Base-by-base conservation (phyloP, 306 rosid genomes). In the Sicyos baderoa region DNA sequence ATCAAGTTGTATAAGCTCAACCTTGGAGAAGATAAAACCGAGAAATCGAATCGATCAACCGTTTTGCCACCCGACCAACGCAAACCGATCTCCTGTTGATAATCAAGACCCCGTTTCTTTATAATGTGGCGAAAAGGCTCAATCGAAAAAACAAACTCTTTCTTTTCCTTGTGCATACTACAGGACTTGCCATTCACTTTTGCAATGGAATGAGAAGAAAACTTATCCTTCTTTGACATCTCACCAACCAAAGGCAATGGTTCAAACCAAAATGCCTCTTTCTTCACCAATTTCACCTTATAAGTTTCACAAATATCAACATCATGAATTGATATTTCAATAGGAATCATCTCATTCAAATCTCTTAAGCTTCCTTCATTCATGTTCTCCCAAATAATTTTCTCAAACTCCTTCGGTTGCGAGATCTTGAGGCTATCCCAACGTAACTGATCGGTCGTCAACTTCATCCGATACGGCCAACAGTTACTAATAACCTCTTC, bases 11-110 rank as follows among this genome's bases (percentile, higher is more conserved):
- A 52, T 47, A 79, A 32, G 71, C 74, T 59, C 47, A 80, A 59
- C 62, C 50, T 27, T 19, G 80, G 82, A 27, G 80, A 64, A 77
- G 54, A 19, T 29, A 82, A 32, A 77, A 87, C 68, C 0, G 84
- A 77, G 73, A 82, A 82, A 37, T 84, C 84, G 1, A 82, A 76
- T 13, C 72, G 72, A 13, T 73, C 75, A 0, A 51, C 40, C 9
- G 54, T 27, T 29, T 54, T 59, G 68, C 71, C 29, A 53, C 72
- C 71, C 8, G 77, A 77, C 77, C 82, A 74, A 3, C 81, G 76
- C 42, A 83, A 61, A 40, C 89, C 87, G 70, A 84, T 84, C 76
- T 84, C 82, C 16, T 85, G 87, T 72, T 76, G 80, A 70, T 74
- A 79, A 19, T 72, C 71, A 1, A 84, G 83, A 55, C 63, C 72